phyloP scores from a whole-genome alignment of 805 yeast genomes.

The Ascoidea asiatica region DNA sequence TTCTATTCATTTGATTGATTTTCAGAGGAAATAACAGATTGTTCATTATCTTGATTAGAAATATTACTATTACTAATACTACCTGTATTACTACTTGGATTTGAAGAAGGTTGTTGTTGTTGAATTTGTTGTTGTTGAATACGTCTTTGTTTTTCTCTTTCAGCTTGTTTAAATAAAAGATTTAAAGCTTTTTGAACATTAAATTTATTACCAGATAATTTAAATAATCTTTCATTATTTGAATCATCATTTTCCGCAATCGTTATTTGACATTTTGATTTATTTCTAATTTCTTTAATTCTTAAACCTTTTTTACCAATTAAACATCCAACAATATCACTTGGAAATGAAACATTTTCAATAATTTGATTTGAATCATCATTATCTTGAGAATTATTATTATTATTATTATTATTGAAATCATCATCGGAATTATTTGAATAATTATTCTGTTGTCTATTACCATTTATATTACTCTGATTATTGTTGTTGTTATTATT shows the following conservation, averaged over 20 bases:
- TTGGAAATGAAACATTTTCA: conserved; percentile 47
- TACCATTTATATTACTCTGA: not conserved
- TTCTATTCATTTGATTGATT: too few species aligned
- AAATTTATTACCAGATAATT: conserved; percentile 42
- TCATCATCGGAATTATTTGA: conserved; percentile 3
- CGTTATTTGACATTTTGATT: conserved; percentile 65
- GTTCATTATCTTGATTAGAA: too few species aligned
- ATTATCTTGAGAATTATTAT: too few species aligned
- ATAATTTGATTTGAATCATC: conserved; percentile 12
- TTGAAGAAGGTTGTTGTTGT: not conserved
- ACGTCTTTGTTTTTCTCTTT: conserved; percentile 43
- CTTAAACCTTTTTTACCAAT: conserved; percentile 80
- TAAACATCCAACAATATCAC: conserved; percentile 77
- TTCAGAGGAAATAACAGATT: too few species aligned
- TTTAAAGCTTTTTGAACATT: conserved; percentile 45
- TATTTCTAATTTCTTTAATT: conserved; percentile 73
- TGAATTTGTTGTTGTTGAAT: not conserved
- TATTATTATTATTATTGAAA: not conserved
- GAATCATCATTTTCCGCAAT: conserved; percentile 60
- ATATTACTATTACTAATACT: too few species aligned
- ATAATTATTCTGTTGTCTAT: conserved; percentile 5
- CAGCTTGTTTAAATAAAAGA: conserved; percentile 42
- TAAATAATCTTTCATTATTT: conserved; percentile 52
- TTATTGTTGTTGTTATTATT: not conserved
- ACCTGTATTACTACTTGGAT: too few species aligned